Evolutionary conservation across 345 rosid genomes (phyloP).

Genomic region (Nasturtium officinale): DNA sequence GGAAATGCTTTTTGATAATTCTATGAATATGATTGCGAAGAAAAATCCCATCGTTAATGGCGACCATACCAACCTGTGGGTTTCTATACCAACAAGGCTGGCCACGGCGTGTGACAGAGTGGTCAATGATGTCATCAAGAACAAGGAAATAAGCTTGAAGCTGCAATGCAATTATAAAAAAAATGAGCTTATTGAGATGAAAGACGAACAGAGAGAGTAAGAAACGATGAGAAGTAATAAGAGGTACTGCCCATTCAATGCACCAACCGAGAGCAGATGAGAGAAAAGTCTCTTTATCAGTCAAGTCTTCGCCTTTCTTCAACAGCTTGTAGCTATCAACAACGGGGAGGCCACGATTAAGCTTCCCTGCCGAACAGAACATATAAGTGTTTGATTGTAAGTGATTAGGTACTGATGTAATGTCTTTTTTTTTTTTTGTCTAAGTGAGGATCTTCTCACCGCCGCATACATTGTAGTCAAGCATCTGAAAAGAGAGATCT

Average conservation of each 20-base stretch:
- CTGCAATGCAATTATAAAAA: conserved; percentile 39
- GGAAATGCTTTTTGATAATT: conserved; percentile 60
- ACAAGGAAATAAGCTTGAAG: conserved; percentile 82
- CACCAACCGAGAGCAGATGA: conserved; percentile 88
- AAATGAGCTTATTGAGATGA: neutral
- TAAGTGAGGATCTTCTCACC: conserved; percentile 49
- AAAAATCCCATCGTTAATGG: conserved; percentile 60
- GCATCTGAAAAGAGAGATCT: conserved; percentile 60
- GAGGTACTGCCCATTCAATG: conserved; percentile 71
- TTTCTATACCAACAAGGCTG: conserved; percentile 85
- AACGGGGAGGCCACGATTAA: conserved; percentile 89
- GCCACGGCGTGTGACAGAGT: conserved; percentile 79
- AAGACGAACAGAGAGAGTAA: neutral
- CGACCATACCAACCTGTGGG: conserved; percentile 81
- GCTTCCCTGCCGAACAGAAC: conserved; percentile 61
- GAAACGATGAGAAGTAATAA: neutral
- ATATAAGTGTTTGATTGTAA: neutral
- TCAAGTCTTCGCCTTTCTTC: conserved; percentile 64
- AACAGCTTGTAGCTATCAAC: conserved; percentile 72
- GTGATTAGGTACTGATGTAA: neutral
- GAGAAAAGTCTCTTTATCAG: conserved; percentile 64
- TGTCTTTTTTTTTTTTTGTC: neutral
- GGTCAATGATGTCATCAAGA: conserved; percentile 84
- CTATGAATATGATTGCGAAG: conserved; percentile 69
- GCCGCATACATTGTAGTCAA: conserved; percentile 84